Conservation (phyloP, 768 basidiomycete species). For the Paxillus ammoniavirescens region DNA sequence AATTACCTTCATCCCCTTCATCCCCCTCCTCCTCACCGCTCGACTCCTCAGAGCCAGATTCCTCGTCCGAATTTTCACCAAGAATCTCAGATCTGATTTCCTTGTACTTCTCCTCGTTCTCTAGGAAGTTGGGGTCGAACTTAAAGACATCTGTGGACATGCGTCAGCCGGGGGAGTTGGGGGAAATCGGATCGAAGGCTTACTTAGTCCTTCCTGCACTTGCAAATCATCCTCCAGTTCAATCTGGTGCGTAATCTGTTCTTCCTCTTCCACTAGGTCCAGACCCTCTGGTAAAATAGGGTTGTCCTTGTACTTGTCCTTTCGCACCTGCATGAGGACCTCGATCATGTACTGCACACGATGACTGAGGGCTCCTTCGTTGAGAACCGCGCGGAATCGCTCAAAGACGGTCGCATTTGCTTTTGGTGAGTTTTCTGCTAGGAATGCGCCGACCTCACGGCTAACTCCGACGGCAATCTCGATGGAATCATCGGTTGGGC, state of each 20-base stretch:
- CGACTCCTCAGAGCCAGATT: slow-evolving; percentile 61
- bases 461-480: slow-evolving; percentile 98
- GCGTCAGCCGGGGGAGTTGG: slow-evolving; percentile 6
- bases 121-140: slow-evolving; percentile 78
- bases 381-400: slow-evolving; percentile 93
- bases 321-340: slow-evolving; percentile 97
- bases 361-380: slow-evolving; percentile 93
- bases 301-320: slow-evolving; percentile 99
- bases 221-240: slow-evolving; percentile 91
- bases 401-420: slow-evolving; percentile 95
- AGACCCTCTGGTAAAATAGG: slow-evolving; percentile 91
- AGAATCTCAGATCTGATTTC: slow-evolving; percentile 91
- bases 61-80: slow-evolving; percentile 80
- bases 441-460: slow-evolving; percentile 94
- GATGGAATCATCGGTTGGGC: slow-evolving; percentile 95
- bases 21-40: slow-evolving; percentile 68
- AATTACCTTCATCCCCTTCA: slow-evolving; percentile 48
- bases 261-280: slow-evolving; percentile 96
- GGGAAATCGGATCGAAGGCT: slow-evolving; percentile 31
- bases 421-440: slow-evolving; percentile 90
- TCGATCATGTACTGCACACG: slow-evolving; percentile 99
- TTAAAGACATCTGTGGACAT: slow-evolving; percentile 83
- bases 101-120: slow-evolving; percentile 94
- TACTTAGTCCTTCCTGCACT: slow-evolving; percentile 92
- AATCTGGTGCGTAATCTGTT: slow-evolving; percentile 94